Conservation (phyloP, 2,329 filamentous ascomycete genomes). For the Cercospora zeina region DNA sequence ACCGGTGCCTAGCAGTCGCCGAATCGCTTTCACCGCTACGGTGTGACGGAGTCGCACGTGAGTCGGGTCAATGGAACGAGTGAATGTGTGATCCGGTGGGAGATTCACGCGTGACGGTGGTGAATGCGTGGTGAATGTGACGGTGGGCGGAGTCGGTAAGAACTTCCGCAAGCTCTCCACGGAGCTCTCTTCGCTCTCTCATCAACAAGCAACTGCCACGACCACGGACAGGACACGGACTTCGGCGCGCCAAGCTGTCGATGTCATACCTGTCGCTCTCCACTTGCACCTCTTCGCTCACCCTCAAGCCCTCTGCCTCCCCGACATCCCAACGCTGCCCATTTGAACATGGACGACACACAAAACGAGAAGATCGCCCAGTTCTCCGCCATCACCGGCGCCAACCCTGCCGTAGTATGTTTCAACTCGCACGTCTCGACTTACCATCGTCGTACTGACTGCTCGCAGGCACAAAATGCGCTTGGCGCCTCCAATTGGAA, state of each 20-base stretch:
- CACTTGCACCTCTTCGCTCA: background rate
- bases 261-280: conserved; percentile 6
- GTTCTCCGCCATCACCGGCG: conserved; percentile 43
- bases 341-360: conserved; percentile 34
- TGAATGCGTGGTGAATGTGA: conserved; percentile 3
- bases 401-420: conserved; percentile 39
- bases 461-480: conserved; percentile 47
- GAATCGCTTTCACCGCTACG: background rate
- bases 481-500: conserved; percentile 50
- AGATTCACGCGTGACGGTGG: background rate
- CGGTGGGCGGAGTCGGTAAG: conserved; percentile 11
- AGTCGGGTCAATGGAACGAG: background rate
- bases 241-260: conserved; percentile 2
- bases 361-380: conserved; percentile 40
- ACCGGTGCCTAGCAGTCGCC: background rate
- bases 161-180: background rate
- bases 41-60: background rate
- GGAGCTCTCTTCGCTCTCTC: background rate
- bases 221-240: background rate
- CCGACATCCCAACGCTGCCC: conserved; percentile 12
- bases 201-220: background rate
- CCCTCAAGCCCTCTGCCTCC: background rate
- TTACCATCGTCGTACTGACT: conserved; percentile 3
- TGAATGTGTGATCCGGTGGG: background rate
- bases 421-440: background rate